Conservation (phyloP, 768 basidiomycete species). For the Asterophora parasitica region DNA sequence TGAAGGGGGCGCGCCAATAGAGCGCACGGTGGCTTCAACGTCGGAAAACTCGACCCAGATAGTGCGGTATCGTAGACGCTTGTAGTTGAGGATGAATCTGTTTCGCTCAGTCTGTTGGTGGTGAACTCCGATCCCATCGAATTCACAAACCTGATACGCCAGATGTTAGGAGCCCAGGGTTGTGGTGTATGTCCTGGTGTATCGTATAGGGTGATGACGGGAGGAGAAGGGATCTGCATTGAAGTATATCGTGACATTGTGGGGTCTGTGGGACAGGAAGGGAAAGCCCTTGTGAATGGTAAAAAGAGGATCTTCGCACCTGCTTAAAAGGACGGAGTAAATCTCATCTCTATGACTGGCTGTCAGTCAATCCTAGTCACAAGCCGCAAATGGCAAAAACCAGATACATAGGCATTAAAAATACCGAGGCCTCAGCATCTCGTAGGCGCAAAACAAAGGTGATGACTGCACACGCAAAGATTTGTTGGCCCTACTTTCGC, state of each 20-base stretch:
- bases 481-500: background rate
- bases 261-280: too few relatives aligned
- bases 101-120: background rate
- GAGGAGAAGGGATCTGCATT: slow-evolving; percentile 23
- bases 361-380: slow-evolving; percentile 13
- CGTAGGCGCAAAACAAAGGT: slow-evolving; percentile 3
- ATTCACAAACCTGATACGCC: slow-evolving; percentile 56
- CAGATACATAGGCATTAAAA: slow-evolving; percentile 3
- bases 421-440: background rate
- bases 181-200: slow-evolving; percentile 54
- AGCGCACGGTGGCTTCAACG: slow-evolving; percentile 54
- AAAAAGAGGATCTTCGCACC: background rate
- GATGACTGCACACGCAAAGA: slow-evolving; percentile 2
- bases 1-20: slow-evolving; percentile 57
- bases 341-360: background rate
- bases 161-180: slow-evolving; percentile 75
- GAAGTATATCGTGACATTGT: slow-evolving; percentile 18
- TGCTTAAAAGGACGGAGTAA: slow-evolving; percentile 6
- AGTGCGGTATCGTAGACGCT: slow-evolving; percentile 65
- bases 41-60: slow-evolving; percentile 69
- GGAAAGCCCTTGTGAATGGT: background rate
- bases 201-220: slow-evolving; percentile 63
- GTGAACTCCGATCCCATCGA: background rate
- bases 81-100: slow-evolving; percentile 75
- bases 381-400: background rate